These are phyloP conservation scores for Salix koriyanagi DNA, from an alignment of 345 rosid species.

Conservation along the genomic window DNA sequence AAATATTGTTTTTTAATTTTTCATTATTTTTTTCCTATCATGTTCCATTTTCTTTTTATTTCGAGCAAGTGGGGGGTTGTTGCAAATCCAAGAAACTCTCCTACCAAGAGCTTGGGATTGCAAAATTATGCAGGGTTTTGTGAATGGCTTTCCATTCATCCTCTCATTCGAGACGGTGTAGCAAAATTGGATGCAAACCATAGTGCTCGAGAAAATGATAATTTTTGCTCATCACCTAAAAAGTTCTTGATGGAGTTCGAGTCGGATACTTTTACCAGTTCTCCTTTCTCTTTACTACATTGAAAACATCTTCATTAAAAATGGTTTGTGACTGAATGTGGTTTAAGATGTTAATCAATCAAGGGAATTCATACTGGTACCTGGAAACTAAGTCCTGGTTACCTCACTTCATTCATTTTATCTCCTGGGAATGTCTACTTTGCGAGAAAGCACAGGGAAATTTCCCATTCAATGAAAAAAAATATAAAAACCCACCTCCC, in stretches of 20 bases:
- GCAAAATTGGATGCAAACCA: conserved; percentile 40
- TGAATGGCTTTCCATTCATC: conserved; percentile 86
- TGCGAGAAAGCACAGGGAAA: too few relatives aligned
- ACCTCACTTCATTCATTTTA: too few relatives aligned
- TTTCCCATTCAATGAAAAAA: too few relatives aligned
- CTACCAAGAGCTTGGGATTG: conserved; percentile 84
- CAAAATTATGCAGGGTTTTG: conserved; percentile 76
- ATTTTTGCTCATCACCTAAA: conserved; percentile 93
- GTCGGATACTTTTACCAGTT: conserved; percentile 32
- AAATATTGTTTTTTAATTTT: background rate
- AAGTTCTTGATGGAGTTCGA: conserved; percentile 90
- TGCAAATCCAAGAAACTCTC: conserved; percentile 46
- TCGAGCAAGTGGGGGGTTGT: conserved; percentile 37
- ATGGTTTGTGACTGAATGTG: background rate
- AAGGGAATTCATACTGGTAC: background rate
- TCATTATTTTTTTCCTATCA: too few relatives aligned
- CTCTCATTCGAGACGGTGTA: conserved; percentile 46
- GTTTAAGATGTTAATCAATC: background rate
- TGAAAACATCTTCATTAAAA: background rate
- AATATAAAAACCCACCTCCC: too few relatives aligned
- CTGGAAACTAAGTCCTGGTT: background rate
- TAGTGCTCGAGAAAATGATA: conserved; percentile 64
- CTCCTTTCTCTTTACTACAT: background rate
- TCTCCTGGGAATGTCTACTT: too few relatives aligned
- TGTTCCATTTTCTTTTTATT: conserved; percentile 10